Conservation (phyloP, 2,329 filamentous ascomycete genomes). For the Aspergillus phoenicis region DNA sequence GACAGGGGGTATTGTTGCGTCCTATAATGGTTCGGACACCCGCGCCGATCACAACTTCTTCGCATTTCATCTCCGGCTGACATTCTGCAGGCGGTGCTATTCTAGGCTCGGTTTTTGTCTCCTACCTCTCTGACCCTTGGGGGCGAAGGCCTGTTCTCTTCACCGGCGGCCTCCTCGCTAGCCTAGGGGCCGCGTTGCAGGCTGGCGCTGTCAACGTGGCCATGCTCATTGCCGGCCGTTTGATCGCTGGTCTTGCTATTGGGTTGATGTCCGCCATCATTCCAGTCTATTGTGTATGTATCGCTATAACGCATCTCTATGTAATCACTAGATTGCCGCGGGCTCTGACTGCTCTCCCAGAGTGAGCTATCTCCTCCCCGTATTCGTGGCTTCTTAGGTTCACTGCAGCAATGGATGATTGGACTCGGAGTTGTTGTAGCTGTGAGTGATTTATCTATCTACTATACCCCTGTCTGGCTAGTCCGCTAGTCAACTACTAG, state of each 20-base stretch:
- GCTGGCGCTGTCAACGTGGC: constrained; percentile 36
- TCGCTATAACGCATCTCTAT: neutral
- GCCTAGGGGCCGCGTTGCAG: constrained; percentile 40
- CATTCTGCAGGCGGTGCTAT: constrained; percentile 42
- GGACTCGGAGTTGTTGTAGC: constrained; percentile 48
- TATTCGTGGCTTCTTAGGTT: constrained; percentile 44
- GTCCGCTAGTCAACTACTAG: neutral
- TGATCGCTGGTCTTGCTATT: constrained; percentile 54
- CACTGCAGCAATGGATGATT: constrained; percentile 51
- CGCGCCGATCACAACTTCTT: neutral
- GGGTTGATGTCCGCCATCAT: constrained; percentile 52
- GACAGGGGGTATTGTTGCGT: constrained; percentile 44
- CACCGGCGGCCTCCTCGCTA: constrained; percentile 36
- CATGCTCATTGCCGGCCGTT: constrained; percentile 53
- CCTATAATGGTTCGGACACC: constrained; percentile 37
- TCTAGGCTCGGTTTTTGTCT: constrained; percentile 36
- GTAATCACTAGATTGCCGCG: neutral
- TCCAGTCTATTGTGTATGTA: constrained; percentile 49
- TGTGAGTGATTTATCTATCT: constrained; percentile 22
- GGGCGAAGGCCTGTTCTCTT: constrained; percentile 40
- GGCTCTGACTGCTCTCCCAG: constrained; percentile 10
- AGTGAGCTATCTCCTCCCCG: constrained; percentile 45
- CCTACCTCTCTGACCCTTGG: constrained; percentile 37
- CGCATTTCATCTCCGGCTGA: neutral
- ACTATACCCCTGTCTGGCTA: no score